These are phyloP conservation scores for Larix sibirica DNA, from an alignment of 83 land plant genomes.

Conservation along the genomic window DNA sequence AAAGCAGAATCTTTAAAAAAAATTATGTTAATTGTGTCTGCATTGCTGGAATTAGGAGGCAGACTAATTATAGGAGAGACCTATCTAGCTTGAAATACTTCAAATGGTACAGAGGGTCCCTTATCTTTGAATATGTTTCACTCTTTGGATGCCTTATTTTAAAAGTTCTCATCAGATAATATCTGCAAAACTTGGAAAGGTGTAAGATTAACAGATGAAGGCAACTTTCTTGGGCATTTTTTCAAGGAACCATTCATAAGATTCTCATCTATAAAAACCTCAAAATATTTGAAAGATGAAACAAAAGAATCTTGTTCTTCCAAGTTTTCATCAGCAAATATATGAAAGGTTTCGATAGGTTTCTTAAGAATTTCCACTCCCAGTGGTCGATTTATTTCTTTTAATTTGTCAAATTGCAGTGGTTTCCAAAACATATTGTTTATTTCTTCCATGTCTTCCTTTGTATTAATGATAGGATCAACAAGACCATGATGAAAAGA, in stretches of 20 bases:
- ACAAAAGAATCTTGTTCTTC: neutral
- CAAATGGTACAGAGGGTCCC: neutral
- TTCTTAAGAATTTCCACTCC: slow-evolving; percentile 6
- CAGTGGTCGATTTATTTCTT: slow-evolving; percentile 18
- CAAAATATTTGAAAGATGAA: neutral
- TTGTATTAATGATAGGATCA: slow-evolving; percentile 83
- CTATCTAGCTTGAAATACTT: neutral
- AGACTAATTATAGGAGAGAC: neutral
- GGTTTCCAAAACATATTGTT: slow-evolving; percentile 66
- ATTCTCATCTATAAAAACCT: slow-evolving; percentile 12
- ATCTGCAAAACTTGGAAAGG: neutral
- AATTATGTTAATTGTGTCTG: slow-evolving; percentile 57
- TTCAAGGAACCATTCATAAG: neutral
- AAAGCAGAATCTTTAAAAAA: slow-evolving; percentile 65
- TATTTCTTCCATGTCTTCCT: slow-evolving; percentile 72
- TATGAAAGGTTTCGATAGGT: slow-evolving; percentile 25
- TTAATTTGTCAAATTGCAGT: slow-evolving; percentile 27
- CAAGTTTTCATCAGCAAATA: slow-evolving; percentile 48
- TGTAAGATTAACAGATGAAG: neutral
- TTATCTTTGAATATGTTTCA: neutral
- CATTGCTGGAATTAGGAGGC: slow-evolving; percentile 13
- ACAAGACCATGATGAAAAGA: slow-evolving; percentile 84
- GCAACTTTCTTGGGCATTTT: neutral
- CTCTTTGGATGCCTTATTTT: slow-evolving; percentile 7
- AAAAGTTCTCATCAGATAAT: neutral